A percentile compares a stretch with the other conserved stretches of the same genome.
Conservation (phyloP, 495 filamentous ascomycete species). For the Lineolata rhizophorae region DNA sequence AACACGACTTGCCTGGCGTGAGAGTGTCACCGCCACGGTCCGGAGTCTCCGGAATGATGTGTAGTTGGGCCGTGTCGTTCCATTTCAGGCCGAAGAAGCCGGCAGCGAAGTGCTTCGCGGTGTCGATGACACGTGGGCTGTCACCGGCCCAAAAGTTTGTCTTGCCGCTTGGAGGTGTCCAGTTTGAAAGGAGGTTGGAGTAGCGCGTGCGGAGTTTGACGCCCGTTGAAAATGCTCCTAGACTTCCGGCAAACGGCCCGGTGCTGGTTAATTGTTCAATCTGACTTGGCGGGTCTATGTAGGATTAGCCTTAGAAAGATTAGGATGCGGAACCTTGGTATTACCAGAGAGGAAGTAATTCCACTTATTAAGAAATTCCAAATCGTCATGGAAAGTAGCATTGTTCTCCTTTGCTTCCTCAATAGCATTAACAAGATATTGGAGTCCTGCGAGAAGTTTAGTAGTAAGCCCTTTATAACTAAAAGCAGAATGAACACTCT, state of each 20-base stretch:
- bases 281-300: slow-evolving; percentile 11
- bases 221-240: slow-evolving; percentile 34
- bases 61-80: slow-evolving; percentile 20
- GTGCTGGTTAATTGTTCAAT: slow-evolving; percentile 36
- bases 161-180: slow-evolving; percentile 1
- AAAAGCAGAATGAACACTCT: too few relatives aligned
- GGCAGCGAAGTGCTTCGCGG: slow-evolving; percentile 31
- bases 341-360: too few relatives aligned
- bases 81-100: slow-evolving; percentile 34
- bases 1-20: slow-evolving; percentile 35
- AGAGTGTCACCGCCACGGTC: slow-evolving; percentile 31
- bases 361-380: too few relatives aligned
- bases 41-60: slow-evolving; percentile 30
- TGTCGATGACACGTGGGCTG: slow-evolving; percentile 31
- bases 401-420: too few relatives aligned
- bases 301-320: too few relatives aligned
- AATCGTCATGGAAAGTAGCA: too few relatives aligned
- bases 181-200: slow-evolving; percentile 18
- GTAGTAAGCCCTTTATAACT: too few relatives aligned
- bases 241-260: slow-evolving; percentile 32
- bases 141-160: slow-evolving; percentile 33
- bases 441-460: too few relatives aligned
- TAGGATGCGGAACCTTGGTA: too few relatives aligned
- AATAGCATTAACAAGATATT: too few relatives aligned
- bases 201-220: slow-evolving; percentile 33